Base-by-base conservation (phyloP, 352 stramenopile genomes). In the Globisporangium heterothallicum region DNA sequence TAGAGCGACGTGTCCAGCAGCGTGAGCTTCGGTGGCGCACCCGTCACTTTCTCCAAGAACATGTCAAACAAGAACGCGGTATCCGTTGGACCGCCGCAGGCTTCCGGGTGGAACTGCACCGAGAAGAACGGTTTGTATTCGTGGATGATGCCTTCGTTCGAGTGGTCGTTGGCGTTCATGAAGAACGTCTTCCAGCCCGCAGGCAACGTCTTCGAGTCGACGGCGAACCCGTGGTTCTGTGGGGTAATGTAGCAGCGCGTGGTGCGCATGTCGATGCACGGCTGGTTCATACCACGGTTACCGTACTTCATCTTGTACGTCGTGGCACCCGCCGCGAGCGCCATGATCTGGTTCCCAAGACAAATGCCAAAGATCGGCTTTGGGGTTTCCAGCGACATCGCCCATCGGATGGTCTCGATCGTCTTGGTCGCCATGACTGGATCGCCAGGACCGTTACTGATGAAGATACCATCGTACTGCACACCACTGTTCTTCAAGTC, bases 61-160 rank as follows among this genome's bases (percentile, higher is more conserved):
- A 95, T 94, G 61, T 99, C 88, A 61, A 99, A 99, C 27, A 99
- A 70, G 66, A 99, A 99, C 16, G 88, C 82, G 43, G 96, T 99
- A 72, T 99, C 95, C 27, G 87, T 90, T 3, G 97, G 96, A 0
- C 96, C 97, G 41, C 95, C 90, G 59, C 74, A 86, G 41, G 96
- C 90, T 69, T 99, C 97, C n/a, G 97, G 97, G 66, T 99, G 97
- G 74, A 99, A 99, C 74, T 99, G 97, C 22, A 96, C 95, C 51
- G 86, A 98, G 66, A 99, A 99, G 66, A 97, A 99, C 16, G 97
- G 97, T 67, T 97, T 98, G 35, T 66, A 86, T 49, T 91, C 94
- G 67, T 99, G 97, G 52, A 98, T 94, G 63, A 99, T 98, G 68
- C 97, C 97, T 74, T 99, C 97, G 70, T 99, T 99, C n/a, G 94